Conservation (phyloP, 2,329 filamentous ascomycete genomes). For the Helotiales sp. region DNA sequence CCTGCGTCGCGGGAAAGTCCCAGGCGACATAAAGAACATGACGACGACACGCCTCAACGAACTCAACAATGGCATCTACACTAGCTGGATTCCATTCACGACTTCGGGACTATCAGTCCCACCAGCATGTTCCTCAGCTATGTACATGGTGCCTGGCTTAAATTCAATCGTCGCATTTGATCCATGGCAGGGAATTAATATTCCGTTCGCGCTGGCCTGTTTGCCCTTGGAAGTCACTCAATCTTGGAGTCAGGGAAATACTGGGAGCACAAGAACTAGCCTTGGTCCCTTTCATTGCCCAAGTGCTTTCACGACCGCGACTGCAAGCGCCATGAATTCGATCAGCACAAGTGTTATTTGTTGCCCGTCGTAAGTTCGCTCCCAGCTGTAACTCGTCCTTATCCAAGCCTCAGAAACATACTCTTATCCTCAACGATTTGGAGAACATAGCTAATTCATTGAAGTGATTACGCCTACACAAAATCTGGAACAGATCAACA, state of each 20-base stretch:
- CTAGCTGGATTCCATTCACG: slow-evolving; percentile 28
- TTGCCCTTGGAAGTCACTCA: slow-evolving; percentile 16
- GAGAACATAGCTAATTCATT: slow-evolving; percentile 1
- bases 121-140: slow-evolving; percentile 21
- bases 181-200: slow-evolving; percentile 17
- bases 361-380: slow-evolving; percentile 27
- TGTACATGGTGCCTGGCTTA: slow-evolving; percentile 20
- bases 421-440: too few species aligned
- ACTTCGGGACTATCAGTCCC: slow-evolving; percentile 23
- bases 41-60: slow-evolving; percentile 22
- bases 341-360: slow-evolving; percentile 23
- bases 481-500: slow-evolving; percentile 5
- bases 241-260: not conserved
- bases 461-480: slow-evolving; percentile 21
- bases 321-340: slow-evolving; percentile 17
- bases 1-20: not conserved
- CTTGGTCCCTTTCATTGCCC: slow-evolving; percentile 24
- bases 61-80: slow-evolving; percentile 26
- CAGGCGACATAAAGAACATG: not conserved
- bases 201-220: slow-evolving; percentile 20
- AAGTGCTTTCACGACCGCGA: slow-evolving; percentile 22
- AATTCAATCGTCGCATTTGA: slow-evolving; percentile 23
- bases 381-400: too few species aligned
- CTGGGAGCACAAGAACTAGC: slow-evolving; percentile 9
- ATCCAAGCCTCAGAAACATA: too few species aligned